Conservation (phyloP, 2,329 filamentous ascomycete genomes). For the Didymella arachidicola region DNA sequence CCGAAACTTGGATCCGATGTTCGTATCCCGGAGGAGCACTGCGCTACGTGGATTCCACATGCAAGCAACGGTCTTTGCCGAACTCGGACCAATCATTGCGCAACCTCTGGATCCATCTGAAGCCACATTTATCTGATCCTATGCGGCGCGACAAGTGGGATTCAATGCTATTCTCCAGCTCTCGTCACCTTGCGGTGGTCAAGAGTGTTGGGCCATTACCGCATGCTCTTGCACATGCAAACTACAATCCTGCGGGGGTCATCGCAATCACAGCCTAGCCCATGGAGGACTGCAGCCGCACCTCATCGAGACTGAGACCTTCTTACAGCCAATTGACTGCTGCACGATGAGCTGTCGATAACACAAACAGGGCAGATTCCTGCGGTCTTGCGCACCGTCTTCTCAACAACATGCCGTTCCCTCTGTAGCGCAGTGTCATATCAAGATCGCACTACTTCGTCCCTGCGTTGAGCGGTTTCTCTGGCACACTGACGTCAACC, state of each 20-base stretch:
- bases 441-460: conserved; percentile 21
- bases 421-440: conserved; percentile 19
- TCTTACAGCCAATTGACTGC: conserved; percentile 5
- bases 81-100: background rate
- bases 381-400: conserved; percentile 16
- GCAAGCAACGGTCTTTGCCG: conserved; percentile 8
- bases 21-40: conserved; percentile 5
- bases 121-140: conserved; percentile 2
- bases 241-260: background rate
- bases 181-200: background rate
- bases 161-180: background rate
- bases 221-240: conserved; percentile 18
- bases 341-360: conserved; percentile 18
- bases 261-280: conserved; percentile 1
- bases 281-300: conserved; percentile 1
- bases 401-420: conserved; percentile 22
- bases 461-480: conserved; percentile 19
- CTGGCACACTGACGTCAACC: conserved; percentile 27
- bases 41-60: conserved; percentile 15
- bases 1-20: conserved; percentile 4
- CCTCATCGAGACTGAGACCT: background rate
- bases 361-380: conserved; percentile 4
- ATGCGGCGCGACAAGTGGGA: conserved; percentile 1
- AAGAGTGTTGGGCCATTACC: conserved; percentile 13
- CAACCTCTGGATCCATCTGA: background rate